A percentile compares a stretch with the other conserved stretches of the same genome.
Conservation (phyloP, 352 stramenopile genomes). For the Pythium aquatile region DNA sequence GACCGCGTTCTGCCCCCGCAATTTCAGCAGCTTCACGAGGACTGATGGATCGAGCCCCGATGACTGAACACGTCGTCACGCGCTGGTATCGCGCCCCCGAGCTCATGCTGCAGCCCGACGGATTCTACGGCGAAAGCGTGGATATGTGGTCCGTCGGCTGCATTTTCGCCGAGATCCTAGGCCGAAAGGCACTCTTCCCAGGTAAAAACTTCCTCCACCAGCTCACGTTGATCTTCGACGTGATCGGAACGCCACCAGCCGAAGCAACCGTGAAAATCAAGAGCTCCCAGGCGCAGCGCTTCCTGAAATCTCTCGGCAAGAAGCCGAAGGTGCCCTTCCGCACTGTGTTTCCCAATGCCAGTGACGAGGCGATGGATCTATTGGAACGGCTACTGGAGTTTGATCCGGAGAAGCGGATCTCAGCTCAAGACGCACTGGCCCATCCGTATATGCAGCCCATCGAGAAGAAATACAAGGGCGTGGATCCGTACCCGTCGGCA, state of each 20-base stretch:
- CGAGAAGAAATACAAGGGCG: constrained; percentile 58
- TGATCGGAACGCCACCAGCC: constrained; percentile 55
- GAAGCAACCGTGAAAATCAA: constrained; percentile 57
- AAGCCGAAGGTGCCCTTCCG: constrained; percentile 55
- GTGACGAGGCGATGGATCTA: constrained; percentile 54
- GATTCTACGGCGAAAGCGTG: constrained; percentile 82
- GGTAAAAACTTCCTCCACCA: constrained; percentile 84
- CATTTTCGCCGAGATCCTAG: constrained; percentile 81
- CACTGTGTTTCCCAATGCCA: constrained; percentile 52
- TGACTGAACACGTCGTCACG: constrained; percentile 87
- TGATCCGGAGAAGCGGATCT: constrained; percentile 52
- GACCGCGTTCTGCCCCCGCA: constrained; percentile 51
- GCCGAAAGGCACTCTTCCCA: constrained; percentile 68
- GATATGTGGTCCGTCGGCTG: constrained; percentile 92
- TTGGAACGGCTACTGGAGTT: constrained; percentile 67
- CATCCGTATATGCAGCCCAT: constrained; percentile 76
- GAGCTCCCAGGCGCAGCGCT: constrained; percentile 68
- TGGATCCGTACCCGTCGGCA: constrained; percentile 36
- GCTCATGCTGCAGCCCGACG: constrained; percentile 89
- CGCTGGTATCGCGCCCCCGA: constrained; percentile 90
- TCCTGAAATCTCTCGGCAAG: constrained; percentile 61
- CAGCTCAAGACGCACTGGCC: constrained; percentile 53
- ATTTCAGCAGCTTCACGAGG: constrained; percentile 18
- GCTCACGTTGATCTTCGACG: constrained; percentile 75
- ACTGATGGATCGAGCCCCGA: constrained; percentile 38